Conservation (phyloP, 805 yeast genomes). For the Limtongia smithiae region DNA sequence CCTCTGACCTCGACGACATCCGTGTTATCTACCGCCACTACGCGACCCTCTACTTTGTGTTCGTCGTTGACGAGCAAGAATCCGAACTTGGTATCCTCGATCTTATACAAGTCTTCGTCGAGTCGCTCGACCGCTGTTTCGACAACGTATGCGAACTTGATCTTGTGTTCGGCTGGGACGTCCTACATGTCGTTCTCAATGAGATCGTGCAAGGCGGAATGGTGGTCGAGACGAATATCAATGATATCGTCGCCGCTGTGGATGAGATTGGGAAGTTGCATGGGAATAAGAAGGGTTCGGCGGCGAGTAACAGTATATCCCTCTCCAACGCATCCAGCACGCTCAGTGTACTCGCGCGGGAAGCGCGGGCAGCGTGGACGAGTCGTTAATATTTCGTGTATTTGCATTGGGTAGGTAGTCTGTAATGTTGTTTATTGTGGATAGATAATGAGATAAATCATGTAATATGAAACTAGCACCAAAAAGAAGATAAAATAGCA, state of each 20-base stretch:
- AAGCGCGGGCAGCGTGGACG: slow-evolving; percentile 28
- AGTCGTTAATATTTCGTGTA: slow-evolving; percentile 12
- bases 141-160: slow-evolving; percentile 93
- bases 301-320: slow-evolving; percentile 22
- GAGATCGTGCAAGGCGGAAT: slow-evolving; percentile 96
- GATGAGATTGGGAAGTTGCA: slow-evolving; percentile 35
- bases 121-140: slow-evolving; percentile 88
- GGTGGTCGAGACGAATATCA: slow-evolving; percentile 90
- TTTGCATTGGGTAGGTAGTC: neutral
- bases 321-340: slow-evolving; percentile 24
- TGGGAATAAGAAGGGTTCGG: slow-evolving; percentile 25
- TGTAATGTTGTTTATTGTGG: neutral
- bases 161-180: slow-evolving; percentile 98
- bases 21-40: slow-evolving; percentile 90
- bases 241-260: slow-evolving; percentile 64
- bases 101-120: slow-evolving; percentile 93
- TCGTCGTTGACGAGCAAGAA: slow-evolving; percentile 93
- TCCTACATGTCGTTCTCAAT: slow-evolving; percentile 74
- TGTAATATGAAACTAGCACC: too few relatives aligned
- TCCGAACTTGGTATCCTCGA: slow-evolving; percentile 91
- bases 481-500: neutral
- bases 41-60: slow-evolving; percentile 93
- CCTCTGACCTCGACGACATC: slow-evolving; percentile 55
- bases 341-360: slow-evolving; percentile 23
- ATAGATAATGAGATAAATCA: too few relatives aligned